phyloP scores from a whole-genome alignment of 2,329 filamentous ascomycete genomes.

The Colletotrichum spinosum region DNA sequence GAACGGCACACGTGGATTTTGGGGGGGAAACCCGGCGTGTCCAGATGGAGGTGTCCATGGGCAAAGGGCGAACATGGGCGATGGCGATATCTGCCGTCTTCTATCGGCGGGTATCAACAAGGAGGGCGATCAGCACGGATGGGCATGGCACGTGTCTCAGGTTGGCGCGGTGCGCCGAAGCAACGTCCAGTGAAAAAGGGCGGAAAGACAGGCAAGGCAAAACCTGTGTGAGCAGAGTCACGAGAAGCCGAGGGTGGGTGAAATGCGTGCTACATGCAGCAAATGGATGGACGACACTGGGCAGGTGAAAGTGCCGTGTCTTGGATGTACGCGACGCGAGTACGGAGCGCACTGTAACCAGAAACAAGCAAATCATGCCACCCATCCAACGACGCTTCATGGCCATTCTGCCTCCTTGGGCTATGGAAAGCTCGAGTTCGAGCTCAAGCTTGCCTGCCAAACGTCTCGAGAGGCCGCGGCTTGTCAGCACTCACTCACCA shows the following conservation, averaged over 20 bases:
- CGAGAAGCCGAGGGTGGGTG: slow-evolving; percentile 1
- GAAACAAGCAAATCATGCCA: no score
- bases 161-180: slow-evolving; percentile 23
- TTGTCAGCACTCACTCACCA: background rate
- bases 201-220: background rate
- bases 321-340: no score
- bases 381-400: no score
- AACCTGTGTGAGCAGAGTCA: background rate
- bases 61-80: slow-evolving; percentile 16
- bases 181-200: slow-evolving; percentile 13
- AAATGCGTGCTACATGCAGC: background rate
- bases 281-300: no score
- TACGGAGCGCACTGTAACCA: no score
- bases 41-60: background rate
- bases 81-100: slow-evolving; percentile 27
- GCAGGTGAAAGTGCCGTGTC: no score
- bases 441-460: no score
- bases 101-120: slow-evolving; percentile 19
- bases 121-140: slow-evolving; percentile 3
- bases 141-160: slow-evolving; percentile 27
- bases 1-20: background rate
- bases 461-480: no score
- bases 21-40: background rate
- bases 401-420: no score
- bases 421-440: no score